phyloP scores from a whole-genome alignment of 2,329 filamentous ascomycete species.

The Calonectria hongkongensis region DNA sequence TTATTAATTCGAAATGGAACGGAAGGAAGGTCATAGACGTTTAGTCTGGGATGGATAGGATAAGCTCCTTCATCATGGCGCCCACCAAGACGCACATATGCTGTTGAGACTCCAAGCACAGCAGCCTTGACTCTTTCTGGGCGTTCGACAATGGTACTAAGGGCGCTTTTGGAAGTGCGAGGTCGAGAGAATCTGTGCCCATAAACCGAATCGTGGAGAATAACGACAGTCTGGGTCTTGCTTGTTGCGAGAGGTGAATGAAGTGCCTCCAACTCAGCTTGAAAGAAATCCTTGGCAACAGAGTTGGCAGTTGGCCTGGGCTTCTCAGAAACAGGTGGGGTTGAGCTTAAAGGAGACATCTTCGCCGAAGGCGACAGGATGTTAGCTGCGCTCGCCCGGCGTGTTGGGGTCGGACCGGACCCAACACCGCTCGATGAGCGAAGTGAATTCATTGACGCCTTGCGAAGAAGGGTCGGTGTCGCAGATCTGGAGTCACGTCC shows the following conservation, averaged over 20 bases:
- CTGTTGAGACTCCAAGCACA: conserved; percentile 86
- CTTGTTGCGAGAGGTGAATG: conserved; percentile 66
- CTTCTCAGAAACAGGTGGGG: conserved; percentile 58
- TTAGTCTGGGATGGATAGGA: conserved; percentile 78
- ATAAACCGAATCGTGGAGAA: conserved; percentile 95
- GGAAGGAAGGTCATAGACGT: conserved; percentile 71
- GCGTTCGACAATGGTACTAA: conserved; percentile 91
- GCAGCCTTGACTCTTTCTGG: conserved; percentile 93
- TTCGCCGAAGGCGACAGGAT: conserved; percentile 67
- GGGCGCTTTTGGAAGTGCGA: conserved; percentile 80
- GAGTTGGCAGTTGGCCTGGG: conserved; percentile 69
- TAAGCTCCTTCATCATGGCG: conserved; percentile 83
- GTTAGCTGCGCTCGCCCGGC: conserved; percentile 69
- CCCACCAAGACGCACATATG: conserved; percentile 92
- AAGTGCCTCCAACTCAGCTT: conserved; percentile 80
- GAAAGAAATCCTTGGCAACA: conserved; percentile 81
- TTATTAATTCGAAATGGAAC: conserved; percentile 91
- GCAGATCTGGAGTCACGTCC: conserved; percentile 66
- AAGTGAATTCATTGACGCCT: conserved; percentile 75
- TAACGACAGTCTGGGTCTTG: conserved; percentile 81
- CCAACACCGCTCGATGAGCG: conserved; percentile 67
- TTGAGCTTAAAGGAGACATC: conserved; percentile 54
- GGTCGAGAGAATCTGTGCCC: conserved; percentile 93
- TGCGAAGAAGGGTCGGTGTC: conserved; percentile 72
- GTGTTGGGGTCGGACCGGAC: conserved; percentile 63